phyloP scores from a whole-genome alignment of 2,329 filamentous ascomycete genomes.

The Aspergillus sp. region DNA sequence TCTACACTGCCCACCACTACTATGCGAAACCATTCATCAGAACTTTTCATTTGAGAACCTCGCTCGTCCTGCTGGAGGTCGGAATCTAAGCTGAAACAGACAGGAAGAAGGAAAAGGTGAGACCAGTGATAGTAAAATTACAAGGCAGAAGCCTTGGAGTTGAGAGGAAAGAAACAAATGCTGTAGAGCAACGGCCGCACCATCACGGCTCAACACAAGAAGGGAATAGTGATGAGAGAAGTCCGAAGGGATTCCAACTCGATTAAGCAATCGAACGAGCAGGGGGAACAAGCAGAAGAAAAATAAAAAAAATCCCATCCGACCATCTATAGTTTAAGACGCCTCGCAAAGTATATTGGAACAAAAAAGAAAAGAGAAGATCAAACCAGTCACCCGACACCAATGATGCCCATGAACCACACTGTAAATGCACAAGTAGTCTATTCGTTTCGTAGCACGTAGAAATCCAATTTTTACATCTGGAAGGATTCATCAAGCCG shows the following conservation, averaged over 20 bases:
- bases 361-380: conserved; percentile 4
- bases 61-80: background rate
- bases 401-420: conserved; percentile 36
- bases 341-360: conserved; percentile 22
- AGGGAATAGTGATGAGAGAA: background rate
- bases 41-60: background rate
- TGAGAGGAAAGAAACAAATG: background rate
- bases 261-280: background rate
- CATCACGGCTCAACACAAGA: background rate
- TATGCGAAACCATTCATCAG: background rate
- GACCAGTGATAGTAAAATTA: background rate
- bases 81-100: background rate
- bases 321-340: conserved; percentile 25
- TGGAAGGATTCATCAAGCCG: conserved; percentile 2
- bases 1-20: background rate
- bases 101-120: background rate
- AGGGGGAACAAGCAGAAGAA: conserved; percentile 13
- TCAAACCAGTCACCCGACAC: conserved; percentile 29
- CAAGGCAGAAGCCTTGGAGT: background rate
- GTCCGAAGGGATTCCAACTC: conserved; percentile 9
- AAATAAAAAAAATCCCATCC: conserved; percentile 19
- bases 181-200: background rate
- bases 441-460: conserved; percentile 41
- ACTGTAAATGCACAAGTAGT: conserved; percentile 40
- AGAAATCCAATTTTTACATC: conserved; percentile 20